Evolutionary conservation across 2,329 filamentous ascomycete genomes (phyloP).

Genomic region (Aspergillus candidus): DNA sequence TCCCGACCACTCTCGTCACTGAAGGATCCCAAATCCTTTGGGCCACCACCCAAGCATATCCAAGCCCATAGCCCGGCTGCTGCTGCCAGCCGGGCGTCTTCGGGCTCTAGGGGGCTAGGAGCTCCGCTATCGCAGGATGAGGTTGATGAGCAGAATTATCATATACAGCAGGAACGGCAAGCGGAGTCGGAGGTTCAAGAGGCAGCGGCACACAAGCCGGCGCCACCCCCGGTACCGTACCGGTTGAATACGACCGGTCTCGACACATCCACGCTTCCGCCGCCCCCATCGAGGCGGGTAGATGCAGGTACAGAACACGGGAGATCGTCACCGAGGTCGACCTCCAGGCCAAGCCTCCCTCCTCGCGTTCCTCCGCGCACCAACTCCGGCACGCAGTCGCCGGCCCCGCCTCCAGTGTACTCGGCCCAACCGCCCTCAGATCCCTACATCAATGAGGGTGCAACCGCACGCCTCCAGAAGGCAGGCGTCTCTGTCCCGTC

Average conservation of each 20-base stretch:
- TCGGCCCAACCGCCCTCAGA: constrained; percentile 34
- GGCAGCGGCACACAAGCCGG: constrained; percentile 29
- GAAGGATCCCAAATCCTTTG: constrained; percentile 71
- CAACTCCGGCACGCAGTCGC: constrained; percentile 44
- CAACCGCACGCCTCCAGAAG: constrained; percentile 60
- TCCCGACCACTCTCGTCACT: constrained; percentile 62
- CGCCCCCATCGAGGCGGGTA: constrained; percentile 56
- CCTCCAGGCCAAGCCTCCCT: constrained; percentile 52
- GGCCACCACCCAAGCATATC: constrained; percentile 67
- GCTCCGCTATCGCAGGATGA: constrained; percentile 37
- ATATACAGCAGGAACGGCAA: constrained; percentile 17
- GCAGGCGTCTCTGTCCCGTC: constrained; percentile 74
- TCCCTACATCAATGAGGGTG: constrained; percentile 50
- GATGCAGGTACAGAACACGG: constrained; percentile 24
- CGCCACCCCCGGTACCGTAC: constrained; percentile 58
- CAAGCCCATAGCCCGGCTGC: constrained; percentile 45
- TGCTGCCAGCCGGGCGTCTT: constrained; percentile 41
- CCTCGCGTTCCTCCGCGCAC: constrained; percentile 67
- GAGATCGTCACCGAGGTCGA: constrained; percentile 23
- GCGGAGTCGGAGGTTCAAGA: constrained; percentile 12
- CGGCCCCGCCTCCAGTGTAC: constrained; percentile 43
- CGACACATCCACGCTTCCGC: constrained; percentile 61
- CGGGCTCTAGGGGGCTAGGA: constrained; percentile 40
- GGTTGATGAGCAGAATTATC: constrained; percentile 25
- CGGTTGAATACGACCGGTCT: constrained; percentile 65